phyloP scores from a whole-genome alignment of 805 yeast genomes.

The Sungouiella thailandica region DNA sequence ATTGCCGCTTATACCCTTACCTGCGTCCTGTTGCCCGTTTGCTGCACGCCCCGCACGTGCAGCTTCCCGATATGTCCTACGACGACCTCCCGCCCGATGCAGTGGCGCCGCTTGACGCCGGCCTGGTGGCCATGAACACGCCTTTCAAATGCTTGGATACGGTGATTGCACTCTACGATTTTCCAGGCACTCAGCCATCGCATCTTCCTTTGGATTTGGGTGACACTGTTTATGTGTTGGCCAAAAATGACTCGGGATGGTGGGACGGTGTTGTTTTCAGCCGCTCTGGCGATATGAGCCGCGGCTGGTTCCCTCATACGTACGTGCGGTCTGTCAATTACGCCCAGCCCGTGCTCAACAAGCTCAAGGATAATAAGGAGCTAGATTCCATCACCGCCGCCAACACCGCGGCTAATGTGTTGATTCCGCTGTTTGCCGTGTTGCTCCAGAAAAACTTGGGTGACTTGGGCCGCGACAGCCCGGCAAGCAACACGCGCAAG shows the following conservation, averaged over 20 bases:
- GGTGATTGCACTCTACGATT: conserved; percentile 55
- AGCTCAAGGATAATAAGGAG: conserved; percentile 35
- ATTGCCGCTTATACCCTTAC: too few relatives aligned
- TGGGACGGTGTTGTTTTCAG: conserved; percentile 73
- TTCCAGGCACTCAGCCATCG: conserved; percentile 47
- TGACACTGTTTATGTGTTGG: conserved; percentile 66
- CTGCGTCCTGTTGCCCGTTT: too few relatives aligned
- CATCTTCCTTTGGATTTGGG: conserved; percentile 55
- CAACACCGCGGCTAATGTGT: conserved; percentile 42
- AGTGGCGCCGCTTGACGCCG: conserved; percentile 24
- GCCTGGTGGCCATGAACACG: conserved; percentile 15
- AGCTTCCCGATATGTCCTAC: too few relatives aligned
- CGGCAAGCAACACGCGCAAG: conserved; percentile 37
- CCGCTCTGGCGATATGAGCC: conserved; percentile 35
- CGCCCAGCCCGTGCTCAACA: conserved; percentile 36
- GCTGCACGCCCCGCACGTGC: too few relatives aligned
- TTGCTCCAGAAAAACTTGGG: conserved; percentile 31
- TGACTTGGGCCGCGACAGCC: conserved; percentile 29
- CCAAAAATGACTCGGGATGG: conserved; percentile 67
- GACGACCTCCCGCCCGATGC: conserved; percentile 41
- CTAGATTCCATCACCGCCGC: conserved; percentile 42
- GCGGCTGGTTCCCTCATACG: conserved; percentile 86
- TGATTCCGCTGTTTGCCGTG: conserved; percentile 37
- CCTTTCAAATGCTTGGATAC: conserved; percentile 45
- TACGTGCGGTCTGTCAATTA: conserved; percentile 47